Evolutionary conservation across 139 green algal genomes (phyloP), one percentile per base, ranked within the genome.

Genomic region (Chlorella sorokiniana): DNA sequence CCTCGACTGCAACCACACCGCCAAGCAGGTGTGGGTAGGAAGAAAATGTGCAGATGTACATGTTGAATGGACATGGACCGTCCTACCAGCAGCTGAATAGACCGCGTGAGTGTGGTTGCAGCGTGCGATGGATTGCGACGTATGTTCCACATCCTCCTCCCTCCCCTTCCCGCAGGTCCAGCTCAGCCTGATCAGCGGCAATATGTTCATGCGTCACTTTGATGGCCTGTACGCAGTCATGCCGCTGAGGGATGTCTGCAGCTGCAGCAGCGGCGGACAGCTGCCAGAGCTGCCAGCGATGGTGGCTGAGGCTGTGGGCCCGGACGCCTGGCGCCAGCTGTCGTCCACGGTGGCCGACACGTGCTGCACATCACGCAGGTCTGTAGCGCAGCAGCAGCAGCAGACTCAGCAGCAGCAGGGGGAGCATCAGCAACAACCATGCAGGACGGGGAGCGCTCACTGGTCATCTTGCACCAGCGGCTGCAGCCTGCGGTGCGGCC

Each of bases 1-100:
- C 25, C 41, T 75, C 40, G 27, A 75, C 41, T 75, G 68, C 68
- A 75, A 75, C 68, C 68, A 75, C 42, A 75, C 68, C 5, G 16
- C 33, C 1, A 70, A 42, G 63, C 33, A 70, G 63, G 63, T 27
- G 63, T 7, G 63, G 8, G 63, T 45, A 29, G 59, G 59, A 37
- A 29, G 52, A 23, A 23, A 61, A 23, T 20, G 4, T 20, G 27
- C 22, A 23, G 4, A 23, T n/a, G 52, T 23, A 23, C 25, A 23
- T 61, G 52, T 4, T 61, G 52, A 27, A 23, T 61, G 52, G 52
- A 20, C 3, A 20, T 61, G 4, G 52, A 20, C n/a, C n/a, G n/a
- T n/a, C n/a, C n/a, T n/a, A n/a, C n/a, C n/a, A n/a, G n/a, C n/a
- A n/a, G n/a, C n/a, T n/a, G n/a, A n/a, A n/a, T n/a, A n/a, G n/a